Evolutionary conservation across 2,329 filamentous ascomycete species (phyloP).

Genomic region (Clonostachys byssicola): DNA sequence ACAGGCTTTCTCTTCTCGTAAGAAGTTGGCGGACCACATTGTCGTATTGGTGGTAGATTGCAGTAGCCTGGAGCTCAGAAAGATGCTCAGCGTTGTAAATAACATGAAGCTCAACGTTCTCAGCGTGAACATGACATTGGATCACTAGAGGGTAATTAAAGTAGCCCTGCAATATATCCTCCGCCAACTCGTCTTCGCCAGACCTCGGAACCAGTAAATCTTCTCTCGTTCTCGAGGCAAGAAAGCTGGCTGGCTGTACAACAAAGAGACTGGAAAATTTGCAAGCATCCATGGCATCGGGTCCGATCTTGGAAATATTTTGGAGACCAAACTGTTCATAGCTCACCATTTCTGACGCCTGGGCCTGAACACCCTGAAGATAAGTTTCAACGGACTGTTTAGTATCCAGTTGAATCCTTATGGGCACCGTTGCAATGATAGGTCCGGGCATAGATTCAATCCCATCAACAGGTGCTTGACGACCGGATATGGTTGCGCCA

Average conservation of each 20-base stretch:
- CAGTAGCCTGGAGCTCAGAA: background rate
- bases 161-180: constrained; percentile 6
- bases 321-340: constrained; percentile 11
- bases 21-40: constrained; percentile 1
- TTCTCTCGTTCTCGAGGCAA: background rate
- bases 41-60: constrained; percentile 1
- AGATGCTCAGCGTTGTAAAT: constrained; percentile 2
- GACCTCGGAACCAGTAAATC: background rate
- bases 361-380: constrained; percentile 2
- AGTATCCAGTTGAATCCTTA: constrained; percentile 3
- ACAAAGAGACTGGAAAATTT: constrained; percentile 10
- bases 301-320: constrained; percentile 7
- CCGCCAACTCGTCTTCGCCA: background rate
- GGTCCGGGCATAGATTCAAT: constrained; percentile 7
- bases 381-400: constrained; percentile 5
- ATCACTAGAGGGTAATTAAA: constrained; percentile 2
- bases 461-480: constrained; percentile 7
- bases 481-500: constrained; percentile 10
- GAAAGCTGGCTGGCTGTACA: constrained; percentile 1
- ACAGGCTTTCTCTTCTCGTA: background rate
- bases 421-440: constrained; percentile 7
- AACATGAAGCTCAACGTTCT: constrained; percentile 1
- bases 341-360: constrained; percentile 5
- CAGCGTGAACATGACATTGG: background rate
- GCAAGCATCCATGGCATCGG: constrained; percentile 3